phyloP scores from a whole-genome alignment of 2,329 filamentous ascomycete genomes.

The Rutstroemia sp. region DNA sequence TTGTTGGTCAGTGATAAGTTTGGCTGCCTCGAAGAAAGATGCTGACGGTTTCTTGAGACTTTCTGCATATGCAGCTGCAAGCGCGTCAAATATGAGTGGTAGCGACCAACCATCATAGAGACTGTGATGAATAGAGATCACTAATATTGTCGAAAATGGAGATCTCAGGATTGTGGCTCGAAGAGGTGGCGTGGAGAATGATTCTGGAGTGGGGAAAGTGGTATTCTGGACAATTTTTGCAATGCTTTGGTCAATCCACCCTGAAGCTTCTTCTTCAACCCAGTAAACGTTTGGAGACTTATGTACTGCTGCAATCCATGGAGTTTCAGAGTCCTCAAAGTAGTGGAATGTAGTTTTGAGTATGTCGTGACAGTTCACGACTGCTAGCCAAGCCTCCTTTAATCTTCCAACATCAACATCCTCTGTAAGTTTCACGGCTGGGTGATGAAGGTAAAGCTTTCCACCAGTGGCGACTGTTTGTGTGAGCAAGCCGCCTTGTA shows the following conservation, averaged over 20 bases:
- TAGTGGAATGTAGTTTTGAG: constrained; percentile 25
- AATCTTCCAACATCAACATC: constrained; percentile 17
- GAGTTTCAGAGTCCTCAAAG: not conserved
- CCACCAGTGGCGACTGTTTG: constrained; percentile 28
- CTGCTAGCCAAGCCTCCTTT: constrained; percentile 22
- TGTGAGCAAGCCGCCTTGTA: constrained; percentile 33
- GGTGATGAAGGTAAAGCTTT: constrained; percentile 29
- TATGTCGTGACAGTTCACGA: constrained; percentile 22
- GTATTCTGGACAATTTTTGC: not conserved
- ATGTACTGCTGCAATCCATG: constrained; percentile 16
- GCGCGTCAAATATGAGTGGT: constrained; percentile 21
- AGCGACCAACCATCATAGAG: constrained; percentile 48
- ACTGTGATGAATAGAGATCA: constrained; percentile 47
- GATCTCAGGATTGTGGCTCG: not conserved
- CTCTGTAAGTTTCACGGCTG: constrained; percentile 12
- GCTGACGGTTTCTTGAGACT: not conserved
- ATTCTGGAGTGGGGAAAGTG: constrained; percentile 7
- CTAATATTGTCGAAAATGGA: constrained; percentile 30
- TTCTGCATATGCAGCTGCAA: not conserved
- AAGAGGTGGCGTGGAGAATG: not conserved
- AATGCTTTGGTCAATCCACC: not conserved
- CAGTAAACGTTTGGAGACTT: not conserved
- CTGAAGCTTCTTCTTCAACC: not conserved
- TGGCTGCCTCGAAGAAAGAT: not conserved
- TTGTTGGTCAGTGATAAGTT: not conserved